These are phyloP conservation scores for Rhizopogon rudus DNA, from an alignment of 768 basidiomycete genomes.

Conservation along the genomic window DNA sequence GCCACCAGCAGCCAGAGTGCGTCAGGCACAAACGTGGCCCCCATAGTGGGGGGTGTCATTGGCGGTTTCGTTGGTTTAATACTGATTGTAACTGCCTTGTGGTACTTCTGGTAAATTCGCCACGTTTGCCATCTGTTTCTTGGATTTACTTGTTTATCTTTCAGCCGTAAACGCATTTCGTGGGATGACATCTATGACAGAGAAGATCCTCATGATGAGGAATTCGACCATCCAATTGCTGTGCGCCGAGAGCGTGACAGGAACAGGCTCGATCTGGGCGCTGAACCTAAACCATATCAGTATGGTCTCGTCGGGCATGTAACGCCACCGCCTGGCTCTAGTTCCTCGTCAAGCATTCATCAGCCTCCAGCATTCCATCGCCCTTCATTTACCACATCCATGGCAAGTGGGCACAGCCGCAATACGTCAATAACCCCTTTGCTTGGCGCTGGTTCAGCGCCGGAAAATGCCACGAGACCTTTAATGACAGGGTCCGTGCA, in stretches of 20 bases:
- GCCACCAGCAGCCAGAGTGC: conserved; percentile 7
- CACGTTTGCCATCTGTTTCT: conserved; percentile 3
- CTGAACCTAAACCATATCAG: conserved; percentile 53
- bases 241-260: conserved; percentile 16
- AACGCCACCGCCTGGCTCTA: conserved; percentile 21
- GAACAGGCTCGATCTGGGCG: conserved; percentile 24
- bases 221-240: conserved; percentile 13
- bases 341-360: conserved; percentile 25
- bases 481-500: conserved; percentile 30
- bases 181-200: conserved; percentile 53
- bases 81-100: conserved; percentile 38
- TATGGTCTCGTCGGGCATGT: conserved; percentile 57
- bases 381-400: conserved; percentile 6
- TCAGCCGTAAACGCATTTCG: conserved; percentile 38
- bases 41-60: conserved; percentile 50
- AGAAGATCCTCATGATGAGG: conserved; percentile 26
- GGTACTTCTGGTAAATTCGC: conserved; percentile 44
- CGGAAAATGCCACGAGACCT: conserved; percentile 28
- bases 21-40: conserved; percentile 30
- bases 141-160: conserved; percentile 5
- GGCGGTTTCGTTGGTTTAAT: conserved; percentile 52
- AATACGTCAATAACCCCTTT: conserved; percentile 20
- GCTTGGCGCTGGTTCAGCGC: conserved; percentile 11
- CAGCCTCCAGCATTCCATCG: conserved; percentile 7
- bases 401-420: conserved; percentile 14